Conservation (phyloP, 2,329 filamentous ascomycete genomes). For the Epichloe baconii region DNA sequence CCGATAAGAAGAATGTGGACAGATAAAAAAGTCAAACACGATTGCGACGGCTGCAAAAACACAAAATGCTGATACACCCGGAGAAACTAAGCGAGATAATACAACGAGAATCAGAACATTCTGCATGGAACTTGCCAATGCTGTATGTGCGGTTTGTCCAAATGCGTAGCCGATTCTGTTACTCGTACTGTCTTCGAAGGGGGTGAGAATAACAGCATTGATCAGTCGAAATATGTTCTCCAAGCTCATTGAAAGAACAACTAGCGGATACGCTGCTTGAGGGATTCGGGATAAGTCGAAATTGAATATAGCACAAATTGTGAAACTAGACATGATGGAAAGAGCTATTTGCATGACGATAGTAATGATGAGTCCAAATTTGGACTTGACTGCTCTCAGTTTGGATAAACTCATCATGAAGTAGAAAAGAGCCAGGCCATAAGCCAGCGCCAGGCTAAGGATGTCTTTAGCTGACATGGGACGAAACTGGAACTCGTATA, state of each 20-base stretch:
- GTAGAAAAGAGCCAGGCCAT: slow-evolving; percentile 51
- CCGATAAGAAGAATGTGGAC: slow-evolving; percentile 66
- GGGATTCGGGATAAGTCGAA: slow-evolving; percentile 66
- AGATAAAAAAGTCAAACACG: slow-evolving; percentile 68
- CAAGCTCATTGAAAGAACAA: slow-evolving; percentile 63
- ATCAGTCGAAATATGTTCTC: slow-evolving; percentile 71
- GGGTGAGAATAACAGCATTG: slow-evolving; percentile 62
- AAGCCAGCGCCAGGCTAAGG: slow-evolving; percentile 49
- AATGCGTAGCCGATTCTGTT: slow-evolving; percentile 61
- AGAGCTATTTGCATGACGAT: slow-evolving; percentile 57
- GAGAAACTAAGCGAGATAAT: slow-evolving; percentile 53
- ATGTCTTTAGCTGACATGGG: slow-evolving; percentile 58
- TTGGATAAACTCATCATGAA: slow-evolving; percentile 55
- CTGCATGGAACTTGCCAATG: slow-evolving; percentile 53
- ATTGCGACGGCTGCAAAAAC: slow-evolving; percentile 63
- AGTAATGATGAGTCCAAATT: slow-evolving; percentile 57
- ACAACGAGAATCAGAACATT: slow-evolving; percentile 54
- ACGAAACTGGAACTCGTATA: slow-evolving; percentile 69
- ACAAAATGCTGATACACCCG: slow-evolving; percentile 63
- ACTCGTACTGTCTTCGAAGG: slow-evolving; percentile 53
- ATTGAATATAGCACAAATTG: slow-evolving; percentile 61
- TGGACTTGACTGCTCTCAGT: slow-evolving; percentile 62
- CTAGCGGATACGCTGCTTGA: slow-evolving; percentile 59
- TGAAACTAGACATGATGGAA: slow-evolving; percentile 68
- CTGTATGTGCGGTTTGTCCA: slow-evolving; percentile 58